These are phyloP conservation scores for Balakata baccata DNA, from an alignment of 345 rosid species.

Conservation along the genomic window DNA sequence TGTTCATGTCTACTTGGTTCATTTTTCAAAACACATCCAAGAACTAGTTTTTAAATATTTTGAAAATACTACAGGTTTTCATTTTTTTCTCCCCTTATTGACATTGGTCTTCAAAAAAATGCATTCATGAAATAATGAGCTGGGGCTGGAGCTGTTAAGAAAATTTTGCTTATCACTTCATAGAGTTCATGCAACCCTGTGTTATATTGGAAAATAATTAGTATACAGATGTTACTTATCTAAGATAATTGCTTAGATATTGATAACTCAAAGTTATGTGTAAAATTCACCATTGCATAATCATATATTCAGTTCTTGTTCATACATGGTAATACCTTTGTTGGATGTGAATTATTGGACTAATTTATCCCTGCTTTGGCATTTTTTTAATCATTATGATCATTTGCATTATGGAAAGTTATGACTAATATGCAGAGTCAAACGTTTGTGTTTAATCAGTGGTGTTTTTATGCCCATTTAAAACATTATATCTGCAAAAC, in stretches of 20 bases:
- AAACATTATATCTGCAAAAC: constrained; percentile 11
- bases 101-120: background rate
- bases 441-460: background rate
- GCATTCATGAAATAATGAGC: background rate
- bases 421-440: background rate
- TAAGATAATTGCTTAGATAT: background rate
- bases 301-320: background rate
- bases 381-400: background rate
- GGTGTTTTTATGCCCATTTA: constrained; percentile 7
- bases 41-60: too few species aligned
- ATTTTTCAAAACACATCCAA: too few species aligned
- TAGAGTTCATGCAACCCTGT: too few species aligned
- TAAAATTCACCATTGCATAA: background rate
- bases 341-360: background rate
- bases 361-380: background rate
- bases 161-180: background rate
- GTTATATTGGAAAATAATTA: too few species aligned
- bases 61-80: too few species aligned
- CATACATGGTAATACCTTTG: background rate
- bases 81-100: background rate
- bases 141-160: background rate
- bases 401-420: background rate
- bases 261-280: background rate
- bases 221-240: background rate
- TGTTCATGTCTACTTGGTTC: background rate